Base-by-base conservation (phyloP, 495 filamentous ascomycete species). In the Neurospora pannonica region DNA sequence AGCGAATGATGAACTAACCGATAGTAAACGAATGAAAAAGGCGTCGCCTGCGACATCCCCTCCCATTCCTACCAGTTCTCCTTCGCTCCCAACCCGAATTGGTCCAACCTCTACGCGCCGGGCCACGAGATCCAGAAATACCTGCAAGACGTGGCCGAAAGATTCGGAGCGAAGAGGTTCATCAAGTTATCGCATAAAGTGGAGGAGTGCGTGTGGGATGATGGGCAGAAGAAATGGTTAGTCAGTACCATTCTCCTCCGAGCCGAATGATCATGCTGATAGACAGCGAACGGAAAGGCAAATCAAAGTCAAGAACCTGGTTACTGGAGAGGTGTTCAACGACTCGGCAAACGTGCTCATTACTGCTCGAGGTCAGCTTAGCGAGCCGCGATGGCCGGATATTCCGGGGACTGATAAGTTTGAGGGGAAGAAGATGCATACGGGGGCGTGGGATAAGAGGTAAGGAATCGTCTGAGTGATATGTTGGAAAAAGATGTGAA, bases 331-430 rank as follows among this genome's bases (percentile, higher is more conserved):
- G 54, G 76, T 74, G 3, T 77, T 84, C 28, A 75, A 81, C 15
- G 83, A 84, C 71, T 72, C 78, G 15, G 80, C 89, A 1, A 85
- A 92, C 74, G 88, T 92, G 62, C 80, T 93, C 13, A 80, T 92
- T 28, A 89, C 89, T 0, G 92, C 89, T 1, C 87, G 92, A 34
- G 92, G 91, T 0, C 87, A 90, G 76, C 84, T 93, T 11, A 92
- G 90, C 73, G 76, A 85, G 36, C 88, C 90, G 2, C 79, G 82
- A 3, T 89, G 86, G 78, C 90, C 91, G 0, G 77, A 87, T 1
- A 90, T 93, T 62, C 80, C 84, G 0, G 91, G 90, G 0, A 78
- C 92, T 0, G 80, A 85, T 11, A 79, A 73, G 1, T 90, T 90
- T 72, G 74, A 83, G 42, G 89, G 89, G 1, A 89, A 89, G 78